phyloP scores from a whole-genome alignment of 164 flowering plant genomes.

The Echeveria elegans region DNA sequence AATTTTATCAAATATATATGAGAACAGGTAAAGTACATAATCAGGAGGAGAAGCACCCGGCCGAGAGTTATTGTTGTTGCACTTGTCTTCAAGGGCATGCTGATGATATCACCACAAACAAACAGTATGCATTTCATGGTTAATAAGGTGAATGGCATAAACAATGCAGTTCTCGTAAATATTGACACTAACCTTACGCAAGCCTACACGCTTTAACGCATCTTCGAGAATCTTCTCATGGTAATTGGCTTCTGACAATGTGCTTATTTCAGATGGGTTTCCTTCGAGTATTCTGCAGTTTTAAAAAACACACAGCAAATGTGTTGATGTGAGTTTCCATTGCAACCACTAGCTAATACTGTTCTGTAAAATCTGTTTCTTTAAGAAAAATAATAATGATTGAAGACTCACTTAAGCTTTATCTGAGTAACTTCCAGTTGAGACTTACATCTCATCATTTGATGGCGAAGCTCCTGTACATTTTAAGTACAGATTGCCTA shows the following conservation, averaged over 20 bases:
- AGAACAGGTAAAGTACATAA: background rate
- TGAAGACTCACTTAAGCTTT: conserved; percentile 25
- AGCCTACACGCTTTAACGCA: conserved; percentile 19
- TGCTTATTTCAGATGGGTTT: conserved; percentile 22
- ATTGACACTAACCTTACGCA: conserved; percentile 23
- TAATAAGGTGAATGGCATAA: background rate
- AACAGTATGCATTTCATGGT: no score
- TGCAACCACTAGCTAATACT: no score
- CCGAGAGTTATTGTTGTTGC: background rate
- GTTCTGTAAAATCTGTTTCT: background rate
- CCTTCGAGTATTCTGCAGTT: conserved; percentile 34
- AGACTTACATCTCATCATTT: conserved; percentile 24
- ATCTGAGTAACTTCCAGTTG: conserved; percentile 30
- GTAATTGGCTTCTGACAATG: conserved; percentile 31
- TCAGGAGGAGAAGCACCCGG: conserved; percentile 6
- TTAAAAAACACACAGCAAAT: background rate
- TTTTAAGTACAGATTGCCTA: background rate
- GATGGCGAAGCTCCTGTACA: conserved; percentile 17
- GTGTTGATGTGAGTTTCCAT: background rate
- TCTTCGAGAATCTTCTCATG: conserved; percentile 33
- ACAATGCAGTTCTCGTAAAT: background rate
- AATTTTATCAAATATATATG: no score
- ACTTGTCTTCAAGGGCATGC: background rate
- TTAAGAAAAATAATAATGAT: background rate
- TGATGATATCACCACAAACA: background rate